phyloP scores from a whole-genome alignment of 495 filamentous ascomycete species.

The Margaritispora aquatica region DNA sequence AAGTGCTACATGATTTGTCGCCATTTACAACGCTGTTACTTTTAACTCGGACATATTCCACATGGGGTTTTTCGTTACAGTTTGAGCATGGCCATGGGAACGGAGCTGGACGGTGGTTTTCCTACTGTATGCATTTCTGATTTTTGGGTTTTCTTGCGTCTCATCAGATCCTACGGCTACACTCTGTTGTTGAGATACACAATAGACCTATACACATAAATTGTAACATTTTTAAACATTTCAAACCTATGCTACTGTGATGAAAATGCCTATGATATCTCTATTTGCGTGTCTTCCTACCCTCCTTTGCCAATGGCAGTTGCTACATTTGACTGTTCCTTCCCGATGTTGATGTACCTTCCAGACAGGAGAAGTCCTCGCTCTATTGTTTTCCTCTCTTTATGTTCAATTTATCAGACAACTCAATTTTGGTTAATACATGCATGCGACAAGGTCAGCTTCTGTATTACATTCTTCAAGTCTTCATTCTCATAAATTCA shows the following conservation, averaged over 20 bases:
- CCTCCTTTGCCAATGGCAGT: background rate
- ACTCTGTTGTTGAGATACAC: constrained; percentile 4
- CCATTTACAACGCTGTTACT: constrained; percentile 13
- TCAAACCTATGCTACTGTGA: background rate
- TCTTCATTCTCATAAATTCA: constrained; percentile 16
- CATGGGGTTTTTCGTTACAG: constrained; percentile 14
- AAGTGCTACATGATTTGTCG: constrained; percentile 5
- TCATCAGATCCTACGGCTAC: constrained; percentile 12
- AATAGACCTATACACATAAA: constrained; percentile 5
- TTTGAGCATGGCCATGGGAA: constrained; percentile 22
- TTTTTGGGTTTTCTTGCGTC: constrained; percentile 24
- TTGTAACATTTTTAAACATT: constrained; percentile 5
- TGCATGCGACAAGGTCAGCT: constrained; percentile 12
- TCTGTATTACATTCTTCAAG: constrained; percentile 20
- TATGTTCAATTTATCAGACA: background rate
- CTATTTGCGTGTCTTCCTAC: too few species aligned
- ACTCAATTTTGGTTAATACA: constrained; percentile 25
- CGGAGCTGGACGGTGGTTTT: constrained; percentile 19
- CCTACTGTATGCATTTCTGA: constrained; percentile 24
- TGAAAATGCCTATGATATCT: too few species aligned
- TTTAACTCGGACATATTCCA: constrained; percentile 3
- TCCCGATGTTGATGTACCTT: background rate
- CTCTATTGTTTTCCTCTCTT: background rate
- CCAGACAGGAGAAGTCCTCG: too few species aligned
- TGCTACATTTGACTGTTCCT: background rate